Evolutionary conservation across 305 asterid species (phyloP), one percentile per base, ranked within the genome.

Genomic region (Nicotiana rustica): DNA sequence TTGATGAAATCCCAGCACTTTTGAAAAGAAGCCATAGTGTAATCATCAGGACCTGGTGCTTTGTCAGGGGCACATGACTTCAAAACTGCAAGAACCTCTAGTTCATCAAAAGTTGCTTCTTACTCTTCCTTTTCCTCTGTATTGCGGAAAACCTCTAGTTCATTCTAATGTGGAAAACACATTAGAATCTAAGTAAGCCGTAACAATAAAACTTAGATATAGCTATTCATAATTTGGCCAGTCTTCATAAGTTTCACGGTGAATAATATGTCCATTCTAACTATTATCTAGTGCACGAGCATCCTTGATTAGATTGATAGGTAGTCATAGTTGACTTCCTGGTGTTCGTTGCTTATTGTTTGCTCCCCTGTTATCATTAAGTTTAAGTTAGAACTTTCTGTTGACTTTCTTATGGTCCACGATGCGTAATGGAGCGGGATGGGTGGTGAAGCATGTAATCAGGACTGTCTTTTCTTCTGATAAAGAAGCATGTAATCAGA

Each of bases 281-380:
- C 62, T 73, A 49, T 73, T 55, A 49, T 73, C 41, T 73, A 49
- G 79, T 73, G 62, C 79, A 21, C 4, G 21, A 49, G 41, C 29
- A 25, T 49, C 64, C 79, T 73, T 73, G 78, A 71, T 73, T 25
- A 75, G 79, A 75, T 75, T 18, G 78, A 71, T 47, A 41, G 78
- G 38, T 71, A 49, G 47, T 75, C 64, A 14, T 49, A 75, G 47
- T 75, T 75, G 47, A 52, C 64, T 15, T 75, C 44, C 64, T 18
- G 5, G 25, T 75, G 79, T 15, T 52, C 7, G 21, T 75, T 75
- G 64, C 79, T 49, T 49, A 13, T 49, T 14, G 25, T 73, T 13
- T 73, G 64, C 29, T 49, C 0, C 79, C 64, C 25, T 49, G 64
- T 49, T 75, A 12, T 75, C 29, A 4, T 13, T 44, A 21, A 6